Percentiles rank a stretch among this genome's conserved stretches.
Evolutionary conservation across 805 yeast species (phyloP).

Genomic region (Debaryomyces maramus): DNA sequence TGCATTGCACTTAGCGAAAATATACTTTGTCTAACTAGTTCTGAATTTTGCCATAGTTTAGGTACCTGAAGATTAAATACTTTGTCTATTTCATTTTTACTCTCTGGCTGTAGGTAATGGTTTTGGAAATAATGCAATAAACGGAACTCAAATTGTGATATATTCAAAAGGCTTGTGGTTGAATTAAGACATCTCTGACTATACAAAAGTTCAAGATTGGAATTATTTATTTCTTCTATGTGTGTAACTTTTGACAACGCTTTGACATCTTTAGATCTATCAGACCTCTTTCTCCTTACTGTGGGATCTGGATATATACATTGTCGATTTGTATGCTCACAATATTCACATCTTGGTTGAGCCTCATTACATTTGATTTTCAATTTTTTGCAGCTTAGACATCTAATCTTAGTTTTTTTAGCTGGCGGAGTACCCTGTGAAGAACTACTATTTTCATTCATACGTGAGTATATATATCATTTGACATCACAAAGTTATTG

Average conservation of each 20-base stretch:
- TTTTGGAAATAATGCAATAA: slow-evolving; percentile 20
- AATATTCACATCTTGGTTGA: slow-evolving; percentile 28
- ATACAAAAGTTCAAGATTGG: not conserved
- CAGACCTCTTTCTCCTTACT: not conserved
- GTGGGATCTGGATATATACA: slow-evolving; percentile 18
- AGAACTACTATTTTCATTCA: not conserved
- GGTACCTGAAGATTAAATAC: slow-evolving; percentile 19
- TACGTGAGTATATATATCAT: too few relatives aligned
- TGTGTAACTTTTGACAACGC: not conserved
- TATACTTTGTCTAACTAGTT: slow-evolving; percentile 18
- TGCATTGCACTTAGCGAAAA: slow-evolving; percentile 19
- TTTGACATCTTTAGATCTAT: not conserved
- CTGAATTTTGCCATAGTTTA: slow-evolving; percentile 16
- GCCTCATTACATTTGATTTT: slow-evolving; percentile 25
- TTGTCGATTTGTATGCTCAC: slow-evolving; percentile 20
- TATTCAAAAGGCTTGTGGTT: slow-evolving; percentile 12
- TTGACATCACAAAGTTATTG: too few relatives aligned
- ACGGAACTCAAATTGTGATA: slow-evolving; percentile 19
- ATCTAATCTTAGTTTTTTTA: slow-evolving; percentile 6
- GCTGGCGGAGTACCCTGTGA: not conserved
- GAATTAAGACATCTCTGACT: slow-evolving; percentile 10
- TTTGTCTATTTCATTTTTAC: slow-evolving; percentile 1
- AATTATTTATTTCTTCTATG: not conserved
- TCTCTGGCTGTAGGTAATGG: slow-evolving; percentile 10
- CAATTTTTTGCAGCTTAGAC: slow-evolving; percentile 14